Conservation (phyloP, 2,329 filamentous ascomycete genomes). For the Byssochlamys sp. region DNA sequence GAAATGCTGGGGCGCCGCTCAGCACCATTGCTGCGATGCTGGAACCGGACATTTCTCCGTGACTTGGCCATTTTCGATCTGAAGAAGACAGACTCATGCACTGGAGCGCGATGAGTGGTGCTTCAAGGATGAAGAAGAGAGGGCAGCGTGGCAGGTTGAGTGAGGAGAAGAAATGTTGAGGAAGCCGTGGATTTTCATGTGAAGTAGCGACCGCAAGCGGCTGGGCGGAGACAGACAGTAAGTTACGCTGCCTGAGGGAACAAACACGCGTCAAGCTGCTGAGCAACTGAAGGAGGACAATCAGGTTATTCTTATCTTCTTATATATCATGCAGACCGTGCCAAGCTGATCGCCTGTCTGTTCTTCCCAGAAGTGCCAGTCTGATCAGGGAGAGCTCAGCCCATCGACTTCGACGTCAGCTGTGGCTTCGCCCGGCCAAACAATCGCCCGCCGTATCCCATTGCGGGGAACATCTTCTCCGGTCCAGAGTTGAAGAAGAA, state of each 20-base stretch:
- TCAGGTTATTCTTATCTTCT: not conserved
- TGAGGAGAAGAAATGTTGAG: constrained; percentile 7
- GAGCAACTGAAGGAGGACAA: not conserved
- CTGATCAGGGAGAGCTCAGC: not conserved
- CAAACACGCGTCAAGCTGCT: not conserved
- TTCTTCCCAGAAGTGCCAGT: not conserved
- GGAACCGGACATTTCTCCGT: constrained; percentile 53
- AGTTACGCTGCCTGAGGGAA: not conserved
- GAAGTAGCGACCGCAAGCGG: constrained; percentile 20
- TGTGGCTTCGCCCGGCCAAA: not conserved
- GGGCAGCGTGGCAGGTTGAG: not conserved
- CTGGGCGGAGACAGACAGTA: constrained; percentile 6
- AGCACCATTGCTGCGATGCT: constrained; percentile 38
- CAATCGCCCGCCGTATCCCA: not conserved
- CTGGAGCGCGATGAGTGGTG: not conserved
- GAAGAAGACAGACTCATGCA: not conserved
- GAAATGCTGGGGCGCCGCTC: constrained; percentile 46
- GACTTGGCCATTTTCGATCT: constrained; percentile 40
- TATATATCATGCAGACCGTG: not conserved
- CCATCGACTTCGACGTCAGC: not conserved
- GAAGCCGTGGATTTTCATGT: constrained; percentile 18
- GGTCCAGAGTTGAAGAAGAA: not conserved
- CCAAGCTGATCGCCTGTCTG: not conserved
- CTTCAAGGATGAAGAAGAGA: not conserved
- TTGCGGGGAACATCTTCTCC: not conserved